Base-by-base conservation (phyloP, 2,329 filamentous ascomycete genomes). In the Ciborinia camelliae region DNA sequence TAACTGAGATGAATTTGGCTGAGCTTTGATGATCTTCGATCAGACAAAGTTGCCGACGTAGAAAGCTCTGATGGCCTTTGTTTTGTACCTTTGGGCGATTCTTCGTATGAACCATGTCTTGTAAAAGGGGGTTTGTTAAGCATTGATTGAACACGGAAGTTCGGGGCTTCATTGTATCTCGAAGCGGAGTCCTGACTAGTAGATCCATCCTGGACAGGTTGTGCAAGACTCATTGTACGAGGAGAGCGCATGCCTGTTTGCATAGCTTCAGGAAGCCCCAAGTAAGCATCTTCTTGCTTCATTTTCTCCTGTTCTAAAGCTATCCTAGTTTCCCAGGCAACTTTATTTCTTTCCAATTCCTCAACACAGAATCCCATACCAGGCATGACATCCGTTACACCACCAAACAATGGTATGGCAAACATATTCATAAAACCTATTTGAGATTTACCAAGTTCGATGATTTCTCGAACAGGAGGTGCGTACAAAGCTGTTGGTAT, bases 401-500 rank as follows among this genome's bases (percentile, higher is more conserved):
- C 91, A 74, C 92, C 87, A 74, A 99, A 99, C 0, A 99, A 83
- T 1, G 95, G 95, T 57, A 93, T 86, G 20, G 94, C 95, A 76
- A 98, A 98, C 72, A 97, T 85, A 69, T 92, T 95, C 91, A 98
- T 97, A 78, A 99, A 99, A 30, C 91, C 90, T 63, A 97, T 90
- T 77, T 99, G 95, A 9, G 92, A 90, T 70, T 91, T 92, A 68
- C 87, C 90, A 62, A 97, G 82, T 63, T 94, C 93, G 67, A 92
- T 81, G 39, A 90, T 82, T 71, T 97, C 93, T 71, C 93, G 91
- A 65, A 91, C 87, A 48, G 95, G 92, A 4, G 89, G 87, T 1
- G 93, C 88, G 72, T 96, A 92, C 3, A 99, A 83, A 37, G 93
- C 93, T 0, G 94, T 94, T 54, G 89, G 87, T 73, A 99, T 96